phyloP scores from a whole-genome alignment of 2,329 filamentous ascomycete species.

The Fusarium siculi region DNA sequence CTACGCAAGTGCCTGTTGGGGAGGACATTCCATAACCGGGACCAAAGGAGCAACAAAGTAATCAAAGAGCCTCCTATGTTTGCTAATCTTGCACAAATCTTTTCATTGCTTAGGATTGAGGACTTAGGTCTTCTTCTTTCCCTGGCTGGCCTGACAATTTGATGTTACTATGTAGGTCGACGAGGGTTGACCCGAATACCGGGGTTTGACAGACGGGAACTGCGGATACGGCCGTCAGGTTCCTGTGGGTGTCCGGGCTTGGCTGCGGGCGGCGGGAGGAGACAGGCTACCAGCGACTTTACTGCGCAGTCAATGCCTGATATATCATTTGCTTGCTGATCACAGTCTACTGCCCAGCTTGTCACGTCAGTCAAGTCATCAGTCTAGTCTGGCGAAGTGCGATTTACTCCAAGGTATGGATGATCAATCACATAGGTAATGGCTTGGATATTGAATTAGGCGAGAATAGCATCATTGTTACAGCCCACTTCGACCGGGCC shows the following conservation, averaged over 20 bases:
- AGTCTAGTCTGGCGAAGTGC: neutral
- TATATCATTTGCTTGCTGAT: neutral
- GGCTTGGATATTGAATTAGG: neutral
- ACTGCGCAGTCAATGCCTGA: neutral
- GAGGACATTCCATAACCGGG: conserved; percentile 47
- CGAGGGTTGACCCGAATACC: conserved; percentile 21
- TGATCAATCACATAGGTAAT: neutral
- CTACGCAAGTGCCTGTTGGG: conserved; percentile 72
- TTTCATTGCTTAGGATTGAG: neutral
- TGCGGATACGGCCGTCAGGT: conserved; percentile 36
- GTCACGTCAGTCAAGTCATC: conserved; percentile 2
- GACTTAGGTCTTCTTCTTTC: neutral
- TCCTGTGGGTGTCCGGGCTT: conserved; percentile 19
- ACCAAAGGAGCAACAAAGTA: neutral
- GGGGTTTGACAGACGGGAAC: conserved; percentile 31
- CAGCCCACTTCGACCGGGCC: conserved; percentile 14
- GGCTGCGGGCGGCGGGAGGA: conserved; percentile 12
- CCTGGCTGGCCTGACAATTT: conserved; percentile 12
- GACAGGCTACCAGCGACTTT: neutral
- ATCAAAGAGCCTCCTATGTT: neutral
- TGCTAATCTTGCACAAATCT: neutral
- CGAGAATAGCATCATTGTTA: conserved; percentile 10
- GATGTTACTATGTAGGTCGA: neutral
- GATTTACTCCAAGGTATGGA: conserved; percentile 1
- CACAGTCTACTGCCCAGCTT: neutral